Base-by-base conservation (phyloP, 2,329 filamentous ascomycete genomes). In the Sarocladium strictum region DNA sequence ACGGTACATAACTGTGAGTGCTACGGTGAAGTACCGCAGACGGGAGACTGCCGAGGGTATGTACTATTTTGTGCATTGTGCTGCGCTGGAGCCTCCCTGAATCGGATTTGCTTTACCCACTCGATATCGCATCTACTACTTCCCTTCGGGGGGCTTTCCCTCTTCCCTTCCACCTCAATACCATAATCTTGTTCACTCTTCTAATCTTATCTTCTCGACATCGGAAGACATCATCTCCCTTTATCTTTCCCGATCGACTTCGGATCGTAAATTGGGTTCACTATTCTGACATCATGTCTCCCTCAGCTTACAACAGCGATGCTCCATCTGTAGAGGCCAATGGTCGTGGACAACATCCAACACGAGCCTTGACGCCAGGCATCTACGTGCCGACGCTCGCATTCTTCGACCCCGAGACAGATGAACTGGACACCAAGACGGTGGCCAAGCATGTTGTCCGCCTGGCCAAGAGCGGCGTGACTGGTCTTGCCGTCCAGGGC, bases 331-430 rank as follows among this genome's bases (percentile, higher is more conserved):
- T 33, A 35, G 47, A 51, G 5, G 47, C 43, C 43, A 49, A 49
- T 32, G 26, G 29, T 15, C 33, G 12, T n/a, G 43, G 23, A 21
- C 12, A 9, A 4, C 27, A 12, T 33, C 27, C 17, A 33, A 3
- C 32, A 15, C 41, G 75, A 6, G 67, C 70, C 26, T 67, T 80
- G 33, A 57, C 67, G 26, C 74, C 74, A 6, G 84, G 84, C 52
- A 79, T 90, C 61, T 90, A 90, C 64, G 85, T 88, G 49, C 87
- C 87, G 24, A 89, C 86, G 17, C 77, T 88, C 62, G 85, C 85
- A 67, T 90, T 90, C 74, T 90, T 90, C 67, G 75, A 86, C 54
- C 69, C 76, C 2, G 75, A 73, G 21, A 79, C 77, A 1, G 87
- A 90, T 66, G 81, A 89, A 54, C 71, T 90, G 54, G 87, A 90